These are phyloP conservation scores for Bipolaris victoriae DNA, from an alignment of 2,329 filamentous ascomycete species.

Conservation along the genomic window DNA sequence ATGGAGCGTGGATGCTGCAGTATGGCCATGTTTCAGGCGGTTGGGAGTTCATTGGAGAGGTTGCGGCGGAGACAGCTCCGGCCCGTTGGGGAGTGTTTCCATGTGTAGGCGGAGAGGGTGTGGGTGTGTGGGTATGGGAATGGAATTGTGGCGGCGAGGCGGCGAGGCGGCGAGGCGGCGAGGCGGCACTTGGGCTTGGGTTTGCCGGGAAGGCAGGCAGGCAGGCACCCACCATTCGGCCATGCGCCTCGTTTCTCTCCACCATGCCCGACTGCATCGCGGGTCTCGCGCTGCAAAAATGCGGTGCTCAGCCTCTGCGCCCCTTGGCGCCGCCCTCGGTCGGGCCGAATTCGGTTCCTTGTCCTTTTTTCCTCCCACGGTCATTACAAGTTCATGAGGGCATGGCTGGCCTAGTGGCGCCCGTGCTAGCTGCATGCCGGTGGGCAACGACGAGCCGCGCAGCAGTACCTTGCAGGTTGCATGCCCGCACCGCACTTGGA, in stretches of 20 bases:
- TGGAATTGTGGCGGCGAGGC: not conserved
- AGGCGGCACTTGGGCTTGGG: not conserved
- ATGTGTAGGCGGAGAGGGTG: not conserved
- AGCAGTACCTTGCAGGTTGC: not conserved
- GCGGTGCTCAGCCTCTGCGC: constrained; percentile 19
- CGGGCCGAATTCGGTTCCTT: constrained; percentile 18
- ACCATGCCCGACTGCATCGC: constrained; percentile 9
- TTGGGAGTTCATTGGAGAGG: not conserved
- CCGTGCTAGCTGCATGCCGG: not conserved
- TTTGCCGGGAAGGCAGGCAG: not conserved
- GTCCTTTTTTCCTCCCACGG: constrained; percentile 2
- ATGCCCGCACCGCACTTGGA: not conserved
- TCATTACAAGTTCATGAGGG: not conserved
- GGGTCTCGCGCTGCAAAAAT: constrained; percentile 16
- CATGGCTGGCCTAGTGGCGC: not conserved
- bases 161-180: not conserved
- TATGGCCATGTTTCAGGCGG: constrained; percentile 4
- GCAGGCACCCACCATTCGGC: constrained; percentile 1
- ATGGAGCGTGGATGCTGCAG: not conserved
- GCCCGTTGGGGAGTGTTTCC: not conserved
- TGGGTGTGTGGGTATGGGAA: not conserved
- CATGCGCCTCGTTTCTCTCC: constrained; percentile 7
- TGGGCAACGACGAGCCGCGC: not conserved
- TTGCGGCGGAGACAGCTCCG: not conserved
- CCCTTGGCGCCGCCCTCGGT: constrained; percentile 21